These are phyloP conservation scores for Apiospora malaysiana DNA, from an alignment of 2,329 filamentous ascomycete species.

Conservation along the genomic window DNA sequence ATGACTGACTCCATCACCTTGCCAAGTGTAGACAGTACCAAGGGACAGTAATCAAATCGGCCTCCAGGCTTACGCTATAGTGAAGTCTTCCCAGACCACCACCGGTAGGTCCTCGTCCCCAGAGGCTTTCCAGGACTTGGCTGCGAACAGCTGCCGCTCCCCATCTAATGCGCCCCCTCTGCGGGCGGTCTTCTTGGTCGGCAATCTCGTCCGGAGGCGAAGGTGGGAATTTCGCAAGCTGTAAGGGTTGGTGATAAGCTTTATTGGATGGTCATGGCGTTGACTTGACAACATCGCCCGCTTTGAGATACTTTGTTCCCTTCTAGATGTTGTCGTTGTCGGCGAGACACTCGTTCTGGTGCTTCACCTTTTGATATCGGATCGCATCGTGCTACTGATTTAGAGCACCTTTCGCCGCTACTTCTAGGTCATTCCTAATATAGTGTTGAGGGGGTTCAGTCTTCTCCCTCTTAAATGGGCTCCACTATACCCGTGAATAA, in stretches of 20 bases:
- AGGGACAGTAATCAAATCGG: no score
- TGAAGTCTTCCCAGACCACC: conserved; percentile 12
- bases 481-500: no score
- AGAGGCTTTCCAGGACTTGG: conserved; percentile 29
- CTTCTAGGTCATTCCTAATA: conserved; percentile 28
- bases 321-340: conserved; percentile 39
- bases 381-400: conserved; percentile 37
- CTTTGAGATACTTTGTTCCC: conserved; percentile 36
- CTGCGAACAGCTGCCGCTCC: conserved; percentile 27
- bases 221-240: conserved; percentile 32
- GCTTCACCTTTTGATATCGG: conserved; percentile 33
- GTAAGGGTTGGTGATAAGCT: conserved; percentile 25
- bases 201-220: conserved; percentile 24
- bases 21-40: conserved; percentile 34
- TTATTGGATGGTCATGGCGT: no score
- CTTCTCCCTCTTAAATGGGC: no score
- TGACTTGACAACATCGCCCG: no score
- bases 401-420: conserved; percentile 30
- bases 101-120: conserved; percentile 30
- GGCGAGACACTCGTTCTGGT: conserved; percentile 36
- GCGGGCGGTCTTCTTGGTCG: conserved; percentile 26
- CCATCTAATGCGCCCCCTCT: conserved; percentile 21
- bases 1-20: conserved; percentile 34
- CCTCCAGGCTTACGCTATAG: conserved; percentile 32
- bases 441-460: no score